phyloP scores from a whole-genome alignment of 2,329 filamentous ascomycete genomes.

The Aureobasidium sp. region DNA sequence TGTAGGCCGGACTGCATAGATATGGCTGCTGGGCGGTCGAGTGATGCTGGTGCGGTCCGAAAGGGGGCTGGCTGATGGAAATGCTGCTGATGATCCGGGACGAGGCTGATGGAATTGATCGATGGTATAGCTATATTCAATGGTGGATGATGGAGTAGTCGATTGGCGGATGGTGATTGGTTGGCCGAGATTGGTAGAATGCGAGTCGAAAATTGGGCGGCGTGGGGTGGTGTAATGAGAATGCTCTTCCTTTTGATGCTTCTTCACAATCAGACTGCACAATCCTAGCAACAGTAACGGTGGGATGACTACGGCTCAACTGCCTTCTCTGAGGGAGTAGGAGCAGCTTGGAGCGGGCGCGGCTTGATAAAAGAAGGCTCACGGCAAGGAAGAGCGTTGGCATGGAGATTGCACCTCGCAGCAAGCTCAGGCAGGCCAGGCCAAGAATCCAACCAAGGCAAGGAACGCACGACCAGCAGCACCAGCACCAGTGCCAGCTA shows the following conservation, averaged over 20 bases:
- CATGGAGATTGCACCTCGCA: slow-evolving; percentile 11
- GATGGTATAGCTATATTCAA: slow-evolving; percentile 7
- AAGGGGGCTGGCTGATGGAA: too few relatives aligned
- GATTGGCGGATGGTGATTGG: not conserved
- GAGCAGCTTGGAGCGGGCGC: slow-evolving; percentile 1
- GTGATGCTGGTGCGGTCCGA: not conserved
- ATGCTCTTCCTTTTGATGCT: not conserved
- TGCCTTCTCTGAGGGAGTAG: slow-evolving; percentile 8
- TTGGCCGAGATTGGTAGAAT: not conserved
- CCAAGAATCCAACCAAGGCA: slow-evolving; percentile 13
- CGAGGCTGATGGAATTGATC: not conserved
- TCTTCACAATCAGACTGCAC: not conserved
- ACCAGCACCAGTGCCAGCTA: not conserved
- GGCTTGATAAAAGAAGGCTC: slow-evolving; percentile 13
- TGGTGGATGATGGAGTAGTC: not conserved
- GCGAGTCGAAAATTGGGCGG: not conserved
- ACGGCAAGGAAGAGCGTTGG: slow-evolving; percentile 13
- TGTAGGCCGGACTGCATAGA: slow-evolving; percentile 4
- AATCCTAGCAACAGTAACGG: not conserved
- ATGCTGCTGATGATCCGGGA: not conserved
- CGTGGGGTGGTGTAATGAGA: not conserved
- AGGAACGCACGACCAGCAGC: slow-evolving; percentile 11
- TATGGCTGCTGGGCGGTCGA: not conserved
- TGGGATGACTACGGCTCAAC: slow-evolving; percentile 8
- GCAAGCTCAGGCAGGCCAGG: slow-evolving; percentile 13